Evolutionary conservation across 2,329 filamentous ascomycete genomes (phyloP).

Genomic region (Leptographium flavum): DNA sequence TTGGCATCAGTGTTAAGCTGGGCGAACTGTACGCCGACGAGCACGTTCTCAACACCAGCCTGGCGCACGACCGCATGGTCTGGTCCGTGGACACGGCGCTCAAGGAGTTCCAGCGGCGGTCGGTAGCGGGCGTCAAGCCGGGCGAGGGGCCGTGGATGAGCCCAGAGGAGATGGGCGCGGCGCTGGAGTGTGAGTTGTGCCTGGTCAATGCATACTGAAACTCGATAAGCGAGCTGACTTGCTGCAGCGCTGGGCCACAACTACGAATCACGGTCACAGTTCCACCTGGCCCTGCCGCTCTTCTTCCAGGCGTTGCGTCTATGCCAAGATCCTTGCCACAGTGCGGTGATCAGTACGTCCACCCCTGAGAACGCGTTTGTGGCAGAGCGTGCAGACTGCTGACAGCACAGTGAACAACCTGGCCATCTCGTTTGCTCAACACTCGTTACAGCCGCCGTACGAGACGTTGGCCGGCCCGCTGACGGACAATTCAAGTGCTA

Average conservation of each 20-base stretch:
- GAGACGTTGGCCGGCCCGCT: constrained; percentile 17
- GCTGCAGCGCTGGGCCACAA: constrained; percentile 53
- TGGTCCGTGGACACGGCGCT: constrained; percentile 73
- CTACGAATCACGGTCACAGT: constrained; percentile 60
- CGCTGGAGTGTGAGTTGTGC: constrained; percentile 46
- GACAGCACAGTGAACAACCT: constrained; percentile 58
- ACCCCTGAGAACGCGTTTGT: neutral
- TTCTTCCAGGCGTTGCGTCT: constrained; percentile 73
- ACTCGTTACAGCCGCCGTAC: constrained; percentile 27
- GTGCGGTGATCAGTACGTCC: constrained; percentile 58
- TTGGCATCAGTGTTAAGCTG: constrained; percentile 69
- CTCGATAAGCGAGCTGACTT: constrained; percentile 8
- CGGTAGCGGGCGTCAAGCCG: constrained; percentile 51
- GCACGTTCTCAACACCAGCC: constrained; percentile 58
- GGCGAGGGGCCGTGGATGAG: constrained; percentile 60
- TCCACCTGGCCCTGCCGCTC: constrained; percentile 71
- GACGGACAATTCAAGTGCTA: constrained; percentile 1
- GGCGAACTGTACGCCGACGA: constrained; percentile 69
- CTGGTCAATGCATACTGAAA: constrained; percentile 16
- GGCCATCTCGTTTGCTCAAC: constrained; percentile 58
- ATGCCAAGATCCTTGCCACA: constrained; percentile 55
- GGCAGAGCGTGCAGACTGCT: neutral
- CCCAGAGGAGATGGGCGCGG: constrained; percentile 56
- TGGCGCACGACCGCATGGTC: constrained; percentile 60
- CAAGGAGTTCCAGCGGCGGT: constrained; percentile 56